Base-by-base conservation (phyloP, 495 filamentous ascomycete genomes). In the Talaromyces borbonicus region DNA sequence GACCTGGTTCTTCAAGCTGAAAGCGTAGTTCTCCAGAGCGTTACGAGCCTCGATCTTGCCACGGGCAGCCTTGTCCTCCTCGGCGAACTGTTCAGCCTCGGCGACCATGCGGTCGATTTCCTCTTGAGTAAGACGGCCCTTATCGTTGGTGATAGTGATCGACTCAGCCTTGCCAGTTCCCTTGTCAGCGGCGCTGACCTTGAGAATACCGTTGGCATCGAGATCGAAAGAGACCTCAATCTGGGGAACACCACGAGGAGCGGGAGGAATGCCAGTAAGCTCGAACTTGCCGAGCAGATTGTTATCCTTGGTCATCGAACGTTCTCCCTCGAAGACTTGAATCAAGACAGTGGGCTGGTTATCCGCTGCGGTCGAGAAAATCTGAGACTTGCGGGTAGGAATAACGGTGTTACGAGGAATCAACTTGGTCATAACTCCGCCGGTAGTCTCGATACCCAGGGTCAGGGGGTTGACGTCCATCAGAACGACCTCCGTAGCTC, bases 391-490 rank as follows among this genome's bases (percentile, higher is more conserved):
- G 73, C 85, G 85, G 50, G 90, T 95, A 31, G 90, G 90, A 64
- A 97, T 94, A 51, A 89, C 81, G 47, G 90, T 95, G 73, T 92
- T 90, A 55, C 90, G 84, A 63, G 87, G 84, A 59, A 97, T 95
- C 53, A 97, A 76, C 73, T 90, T 92, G 62, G 90, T 95, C 90
- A 97, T 95, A 54, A 95, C 89, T 68, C 90, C 90, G 63, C 90
- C 90, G 52, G 90, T 95, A 57, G 90, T 95, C 73, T 97, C 90
- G 51, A 97, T 97, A 80, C 90, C 90, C 53, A 97, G 85, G 56
- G 90, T 95, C 55, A 97, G 77, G 49, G 90, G 90, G 79, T 95
- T 95, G 67, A 97, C 90, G 58, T 97, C 90, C 85, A 95, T 89
- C 58, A 97, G 86, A 66, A 95, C 87, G 48, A 95, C 63, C 8